Conservation (phyloP, 2,329 filamentous ascomycete species). For the Pochonia chlamydosporia region DNA sequence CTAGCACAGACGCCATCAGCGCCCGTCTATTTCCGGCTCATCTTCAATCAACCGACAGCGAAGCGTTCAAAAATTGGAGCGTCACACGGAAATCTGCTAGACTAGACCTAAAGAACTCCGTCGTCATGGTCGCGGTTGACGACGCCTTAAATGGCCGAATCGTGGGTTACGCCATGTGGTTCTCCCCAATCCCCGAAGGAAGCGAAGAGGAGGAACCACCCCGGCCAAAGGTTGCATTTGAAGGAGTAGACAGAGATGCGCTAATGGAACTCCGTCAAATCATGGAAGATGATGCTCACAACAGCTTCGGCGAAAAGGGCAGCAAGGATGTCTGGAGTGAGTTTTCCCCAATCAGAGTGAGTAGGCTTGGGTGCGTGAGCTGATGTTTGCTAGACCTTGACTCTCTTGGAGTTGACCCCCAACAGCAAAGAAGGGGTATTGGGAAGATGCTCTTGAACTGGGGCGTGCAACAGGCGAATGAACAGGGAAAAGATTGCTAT, state of each 20-base stretch:
- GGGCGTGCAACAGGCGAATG: conserved; percentile 10
- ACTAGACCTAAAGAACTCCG: conserved; percentile 1
- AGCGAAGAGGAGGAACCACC: not conserved
- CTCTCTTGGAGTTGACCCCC: conserved; percentile 12
- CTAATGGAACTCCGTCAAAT: conserved; percentile 5
- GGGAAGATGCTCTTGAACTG: conserved; percentile 13
- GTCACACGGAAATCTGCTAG: conserved; percentile 7
- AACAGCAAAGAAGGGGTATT: conserved; percentile 11
- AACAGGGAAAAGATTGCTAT: conserved; percentile 9
- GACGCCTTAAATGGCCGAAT: conserved; percentile 4
- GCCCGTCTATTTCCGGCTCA: conserved; percentile 10
- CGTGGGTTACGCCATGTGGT: conserved; percentile 12
- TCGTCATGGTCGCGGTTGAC: conserved; percentile 9
- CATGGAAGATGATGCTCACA: conserved; percentile 6
- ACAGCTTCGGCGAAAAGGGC: conserved; percentile 10
- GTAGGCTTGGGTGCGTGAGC: no score
- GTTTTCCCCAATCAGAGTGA: no score
- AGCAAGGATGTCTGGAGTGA: conserved; percentile 12
- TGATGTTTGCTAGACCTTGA: conserved; percentile 9
- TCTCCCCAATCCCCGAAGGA: not conserved
- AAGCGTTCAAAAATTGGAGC: conserved; percentile 6
- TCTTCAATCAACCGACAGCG: conserved; percentile 3
- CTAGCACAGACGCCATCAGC: conserved; percentile 12
- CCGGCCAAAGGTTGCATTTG: conserved; percentile 1
- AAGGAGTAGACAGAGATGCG: conserved; percentile 7